Conservation (phyloP, 306 rosid genomes). For the Sechiopsis laciniata region DNA sequence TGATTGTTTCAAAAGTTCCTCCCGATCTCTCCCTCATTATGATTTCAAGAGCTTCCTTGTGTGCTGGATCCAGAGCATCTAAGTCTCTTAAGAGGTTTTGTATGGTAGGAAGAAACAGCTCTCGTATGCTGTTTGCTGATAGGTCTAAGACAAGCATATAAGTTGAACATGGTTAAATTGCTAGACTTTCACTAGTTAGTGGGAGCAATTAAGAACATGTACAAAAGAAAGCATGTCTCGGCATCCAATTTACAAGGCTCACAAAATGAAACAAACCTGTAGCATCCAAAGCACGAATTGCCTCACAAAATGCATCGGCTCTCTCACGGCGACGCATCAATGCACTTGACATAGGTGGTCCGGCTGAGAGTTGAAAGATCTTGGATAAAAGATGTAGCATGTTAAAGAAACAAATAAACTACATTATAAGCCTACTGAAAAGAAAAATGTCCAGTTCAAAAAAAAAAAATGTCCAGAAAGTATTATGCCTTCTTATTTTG, state of each 20-base stretch:
- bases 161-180: conserved; percentile 23
- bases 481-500: conserved; percentile 20
- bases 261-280: conserved; percentile 47
- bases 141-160: conserved; percentile 45
- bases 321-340: conserved; percentile 58
- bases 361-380: conserved; percentile 74
- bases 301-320: conserved; percentile 86
- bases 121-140: conserved; percentile 62
- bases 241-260: background rate
- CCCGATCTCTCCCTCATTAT: conserved; percentile 92
- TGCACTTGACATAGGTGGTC: conserved; percentile 46
- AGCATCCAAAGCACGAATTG: conserved; percentile 93
- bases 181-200: conserved; percentile 6
- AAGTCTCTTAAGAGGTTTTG: conserved; percentile 71
- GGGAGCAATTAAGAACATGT: background rate
- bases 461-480: conserved; percentile 12
- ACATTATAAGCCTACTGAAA: conserved; percentile 18
- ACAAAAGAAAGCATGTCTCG: background rate
- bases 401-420: conserved; percentile 55
- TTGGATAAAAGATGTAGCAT: conserved; percentile 83
- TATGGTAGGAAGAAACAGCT: conserved; percentile 71
- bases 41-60: conserved; percentile 97
- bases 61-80: conserved; percentile 92
- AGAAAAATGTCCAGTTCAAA: too few species aligned
- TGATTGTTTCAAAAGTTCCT: conserved; percentile 75